Evolutionary conservation across 306 rosid genomes (phyloP).

Genomic region (Prunus fruticosa): DNA sequence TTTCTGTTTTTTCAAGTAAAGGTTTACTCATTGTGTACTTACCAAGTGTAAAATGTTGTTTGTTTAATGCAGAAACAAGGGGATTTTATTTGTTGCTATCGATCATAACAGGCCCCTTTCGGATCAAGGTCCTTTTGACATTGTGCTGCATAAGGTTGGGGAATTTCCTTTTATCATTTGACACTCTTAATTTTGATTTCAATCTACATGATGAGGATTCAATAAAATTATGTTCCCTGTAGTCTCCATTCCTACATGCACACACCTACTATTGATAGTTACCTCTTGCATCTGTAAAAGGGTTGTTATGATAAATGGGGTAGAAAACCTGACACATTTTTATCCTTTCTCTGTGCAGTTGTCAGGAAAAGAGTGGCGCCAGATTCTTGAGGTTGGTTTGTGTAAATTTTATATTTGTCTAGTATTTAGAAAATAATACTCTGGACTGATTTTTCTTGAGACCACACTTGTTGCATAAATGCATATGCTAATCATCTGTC

Average conservation of each 20-base stretch:
- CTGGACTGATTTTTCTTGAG: conserved; percentile 11
- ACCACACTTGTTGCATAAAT: conserved; percentile 5
- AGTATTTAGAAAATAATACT: background rate
- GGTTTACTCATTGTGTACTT: conserved; percentile 1
- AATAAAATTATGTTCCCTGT: background rate
- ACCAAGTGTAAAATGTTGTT: conserved; percentile 8
- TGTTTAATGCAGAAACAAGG: conserved; percentile 65
- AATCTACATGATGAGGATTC: background rate
- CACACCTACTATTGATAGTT: background rate
- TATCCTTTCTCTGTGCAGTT: conserved; percentile 47
- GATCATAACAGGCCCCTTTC: conserved; percentile 69
- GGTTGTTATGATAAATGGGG: background rate
- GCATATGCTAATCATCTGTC: background rate
- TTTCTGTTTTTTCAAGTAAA: background rate
- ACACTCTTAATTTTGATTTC: background rate
- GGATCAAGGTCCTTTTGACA: conserved; percentile 89
- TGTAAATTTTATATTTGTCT: background rate
- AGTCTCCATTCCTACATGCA: background rate
- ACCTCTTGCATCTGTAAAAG: background rate
- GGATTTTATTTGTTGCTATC: conserved; percentile 75
- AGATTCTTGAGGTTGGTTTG: conserved; percentile 80
- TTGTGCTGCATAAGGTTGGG: conserved; percentile 81
- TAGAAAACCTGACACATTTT: background rate
- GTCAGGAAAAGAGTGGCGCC: conserved; percentile 87
- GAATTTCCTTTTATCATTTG: conserved; percentile 4